A percentile compares a stretch with the other conserved stretches of the same genome.
These are phyloP conservation scores for Chlorencoelia australis DNA, from an alignment of 2,329 filamentous ascomycete genomes.

Conservation along the genomic window DNA sequence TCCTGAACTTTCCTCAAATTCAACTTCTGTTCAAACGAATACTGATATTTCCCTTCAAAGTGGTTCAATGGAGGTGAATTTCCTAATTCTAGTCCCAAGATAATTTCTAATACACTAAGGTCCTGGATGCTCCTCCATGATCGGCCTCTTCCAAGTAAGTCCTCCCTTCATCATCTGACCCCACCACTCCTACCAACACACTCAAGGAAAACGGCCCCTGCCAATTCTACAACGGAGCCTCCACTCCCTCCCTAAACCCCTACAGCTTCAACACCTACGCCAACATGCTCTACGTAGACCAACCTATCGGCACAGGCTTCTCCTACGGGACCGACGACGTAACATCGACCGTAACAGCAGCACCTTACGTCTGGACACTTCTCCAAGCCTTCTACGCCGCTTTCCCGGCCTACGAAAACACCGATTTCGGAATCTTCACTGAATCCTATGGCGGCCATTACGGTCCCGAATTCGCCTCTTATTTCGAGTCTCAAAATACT, in stretches of 20 bases:
- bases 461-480: slow-evolving; percentile 44
- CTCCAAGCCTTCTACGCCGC: slow-evolving; percentile 51
- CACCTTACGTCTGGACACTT: slow-evolving; percentile 44
- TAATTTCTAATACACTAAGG: slow-evolving; percentile 11
- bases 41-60: too few relatives aligned
- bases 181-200: not conserved
- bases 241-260: slow-evolving; percentile 32
- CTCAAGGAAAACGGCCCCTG: slow-evolving; percentile 34
- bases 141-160: slow-evolving; percentile 47
- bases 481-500: slow-evolving; percentile 47
- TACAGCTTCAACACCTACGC: slow-evolving; percentile 31
- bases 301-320: slow-evolving; percentile 33
- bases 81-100: not conserved
- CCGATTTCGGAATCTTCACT: slow-evolving; percentile 44
- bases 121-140: slow-evolving; percentile 42
- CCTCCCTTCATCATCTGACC: not conserved
- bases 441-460: slow-evolving; percentile 48
- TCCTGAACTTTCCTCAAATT: too few relatives aligned
- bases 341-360: slow-evolving; percentile 36
- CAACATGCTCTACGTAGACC: slow-evolving; percentile 33
- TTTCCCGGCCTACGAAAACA: slow-evolving; percentile 52
- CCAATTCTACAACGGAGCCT: slow-evolving; percentile 30
- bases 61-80: slow-evolving; percentile 34
- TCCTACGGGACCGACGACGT: slow-evolving; percentile 34
- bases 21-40: too few relatives aligned